Base-by-base conservation (phyloP, 176 grass and related monocot species). In the Lolium multiflorum region DNA sequence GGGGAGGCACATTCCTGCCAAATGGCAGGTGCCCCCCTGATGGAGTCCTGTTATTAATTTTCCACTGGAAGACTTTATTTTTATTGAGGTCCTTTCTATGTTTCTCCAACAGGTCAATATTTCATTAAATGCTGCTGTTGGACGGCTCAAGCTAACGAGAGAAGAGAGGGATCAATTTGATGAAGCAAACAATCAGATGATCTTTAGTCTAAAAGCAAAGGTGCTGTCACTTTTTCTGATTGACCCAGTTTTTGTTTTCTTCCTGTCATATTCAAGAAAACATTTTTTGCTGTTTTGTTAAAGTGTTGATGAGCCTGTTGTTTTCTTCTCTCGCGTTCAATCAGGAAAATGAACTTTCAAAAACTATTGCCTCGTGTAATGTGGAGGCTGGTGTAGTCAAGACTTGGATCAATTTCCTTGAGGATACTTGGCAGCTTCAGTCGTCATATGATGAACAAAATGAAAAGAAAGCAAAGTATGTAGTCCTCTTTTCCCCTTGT, bases 101-200 rank as follows among this genome's bases (percentile, higher is more conserved):
- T 71, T 69, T 51, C 41, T 77, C 79, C 43, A 72, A 72, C 76
- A 96, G 94, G 86, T 98, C 87, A 96, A 94, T 77, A 90, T 92
- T 82, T 96, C 93, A 62, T 84, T 98, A 57, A 88, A 88, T 78
- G 92, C 90, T 74, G 90, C 87, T 64, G 78, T 86, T 83, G 81
- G 82, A 71, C 88, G 90, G 6, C 90, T 98, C 3, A 98, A 94
- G 71, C 91, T 94, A 82, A 98, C 92, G 4, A 96, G 93, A 83
- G 97, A 98, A 90, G 97, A 98, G 89, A 98, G 94, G 55, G 97
- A 98, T 62, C 93, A 98, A 62, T 98, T 98, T 82, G 90, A 98
- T 91, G 97, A 96, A 91, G 97, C 97, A 86, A 98, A 83, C 86
- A 91, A 94, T 28, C 90, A 96, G 76, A 94, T 98, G 84, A 78